Conservation (phyloP, 225 moss, liverwort and hornwort species). For the Climacium dendroides region DNA sequence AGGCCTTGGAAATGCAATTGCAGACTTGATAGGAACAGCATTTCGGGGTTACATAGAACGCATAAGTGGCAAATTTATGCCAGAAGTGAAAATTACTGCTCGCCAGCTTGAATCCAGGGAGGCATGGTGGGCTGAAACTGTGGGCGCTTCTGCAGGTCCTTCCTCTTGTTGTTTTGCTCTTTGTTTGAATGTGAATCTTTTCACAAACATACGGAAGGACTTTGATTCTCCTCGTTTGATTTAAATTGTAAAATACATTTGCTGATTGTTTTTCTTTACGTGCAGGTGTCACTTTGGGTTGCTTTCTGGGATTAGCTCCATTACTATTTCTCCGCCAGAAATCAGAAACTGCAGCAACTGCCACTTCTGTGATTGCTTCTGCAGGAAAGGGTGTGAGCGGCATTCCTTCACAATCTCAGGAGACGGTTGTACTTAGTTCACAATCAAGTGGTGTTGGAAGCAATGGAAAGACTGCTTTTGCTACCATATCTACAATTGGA, state of each 20-base stretch:
- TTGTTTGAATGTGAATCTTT: not conserved
- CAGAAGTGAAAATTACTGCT: slow-evolving; percentile 45
- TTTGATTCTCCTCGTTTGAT: not conserved
- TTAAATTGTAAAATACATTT: not conserved
- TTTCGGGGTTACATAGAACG: slow-evolving; percentile 64
- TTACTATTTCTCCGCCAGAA: slow-evolving; percentile 19
- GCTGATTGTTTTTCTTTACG: not conserved
- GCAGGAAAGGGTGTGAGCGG: not conserved
- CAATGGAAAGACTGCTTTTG: slow-evolving; percentile 8
- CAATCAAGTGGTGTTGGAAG: not conserved
- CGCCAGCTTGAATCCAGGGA: slow-evolving; percentile 50
- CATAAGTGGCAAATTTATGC: slow-evolving; percentile 36
- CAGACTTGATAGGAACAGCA: slow-evolving; percentile 58
- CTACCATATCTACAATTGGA: slow-evolving; percentile 7
- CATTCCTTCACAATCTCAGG: not conserved
- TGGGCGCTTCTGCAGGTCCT: slow-evolving; percentile 52
- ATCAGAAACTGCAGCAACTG: not conserved
- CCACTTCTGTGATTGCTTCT: slow-evolving; percentile 5
- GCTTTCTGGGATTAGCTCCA: slow-evolving; percentile 49
- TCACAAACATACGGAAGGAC: not conserved
- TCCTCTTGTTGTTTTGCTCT: not conserved
- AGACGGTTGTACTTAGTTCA: not conserved
- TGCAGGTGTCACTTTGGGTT: slow-evolving; percentile 57
- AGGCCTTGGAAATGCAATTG: slow-evolving; percentile 58
- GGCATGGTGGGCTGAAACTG: slow-evolving; percentile 73